These are phyloP conservation scores for Euphorbia corollata DNA, from an alignment of 441 rosid species.

Conservation along the genomic window DNA sequence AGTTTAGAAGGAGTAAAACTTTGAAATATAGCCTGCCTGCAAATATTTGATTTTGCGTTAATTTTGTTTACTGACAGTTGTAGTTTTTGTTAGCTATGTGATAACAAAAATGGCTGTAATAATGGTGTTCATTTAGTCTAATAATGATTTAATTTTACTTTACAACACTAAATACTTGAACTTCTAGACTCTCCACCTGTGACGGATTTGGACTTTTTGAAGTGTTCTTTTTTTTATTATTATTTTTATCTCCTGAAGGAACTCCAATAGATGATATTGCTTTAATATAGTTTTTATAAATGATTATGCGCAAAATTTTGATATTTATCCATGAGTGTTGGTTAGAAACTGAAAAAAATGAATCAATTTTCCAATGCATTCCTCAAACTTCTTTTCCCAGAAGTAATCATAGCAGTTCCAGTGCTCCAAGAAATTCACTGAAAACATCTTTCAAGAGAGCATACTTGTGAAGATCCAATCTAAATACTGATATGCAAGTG, in stretches of 20 bases:
- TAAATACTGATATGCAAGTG: not conserved
- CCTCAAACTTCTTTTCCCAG: not conserved
- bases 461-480: not conserved
- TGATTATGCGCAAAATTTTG: not conserved
- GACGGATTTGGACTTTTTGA: no score
- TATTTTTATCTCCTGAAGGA: not conserved
- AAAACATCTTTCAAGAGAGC: not conserved
- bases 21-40: not conserved
- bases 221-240: not conserved
- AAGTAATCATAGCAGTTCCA: not conserved
- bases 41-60: not conserved
- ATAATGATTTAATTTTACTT: conserved; percentile 2
- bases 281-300: not conserved
- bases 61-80: conserved; percentile 8
- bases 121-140: not conserved
- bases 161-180: not conserved
- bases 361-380: not conserved
- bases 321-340: not conserved
- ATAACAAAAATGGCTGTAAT: not conserved
- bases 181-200: not conserved
- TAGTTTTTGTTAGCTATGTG: not conserved
- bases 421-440: not conserved
- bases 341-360: not conserved
- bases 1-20: not conserved
- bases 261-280: not conserved